Percentiles rank a stretch among this genome's conserved stretches.
These are phyloP conservation scores for Sergeia podlipaevii DNA, from an alignment of 208 protist genomes.

Conservation along the genomic window DNA sequence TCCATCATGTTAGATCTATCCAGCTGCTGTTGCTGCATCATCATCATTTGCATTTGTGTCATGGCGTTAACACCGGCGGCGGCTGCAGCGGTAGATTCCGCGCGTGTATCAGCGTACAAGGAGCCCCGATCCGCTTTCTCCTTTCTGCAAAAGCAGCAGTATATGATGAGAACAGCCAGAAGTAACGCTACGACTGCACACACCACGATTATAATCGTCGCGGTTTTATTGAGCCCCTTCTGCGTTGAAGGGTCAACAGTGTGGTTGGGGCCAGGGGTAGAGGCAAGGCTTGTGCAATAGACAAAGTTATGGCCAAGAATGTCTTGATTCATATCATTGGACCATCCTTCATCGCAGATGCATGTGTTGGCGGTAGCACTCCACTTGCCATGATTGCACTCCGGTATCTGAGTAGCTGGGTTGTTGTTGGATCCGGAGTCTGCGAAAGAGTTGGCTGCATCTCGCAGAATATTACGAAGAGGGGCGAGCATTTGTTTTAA, in stretches of 20 bases:
- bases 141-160: slow-evolving; percentile 5
- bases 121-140: background rate
- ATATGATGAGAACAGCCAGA: background rate
- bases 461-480: too few relatives aligned
- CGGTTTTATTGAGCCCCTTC: background rate
- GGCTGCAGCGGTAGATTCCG: slow-evolving; percentile 9
- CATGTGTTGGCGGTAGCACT: slow-evolving; percentile 11
- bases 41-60: background rate
- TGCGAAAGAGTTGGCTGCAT: too few relatives aligned
- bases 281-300: slow-evolving; percentile 22
- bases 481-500: too few relatives aligned
- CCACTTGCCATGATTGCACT: slow-evolving; percentile 39
- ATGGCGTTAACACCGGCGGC: background rate
- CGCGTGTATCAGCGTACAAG: too few relatives aligned
- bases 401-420: too few relatives aligned
- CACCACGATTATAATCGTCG: slow-evolving; percentile 8
- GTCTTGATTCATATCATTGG: slow-evolving; percentile 22
- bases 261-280: background rate
- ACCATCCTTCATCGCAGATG: slow-evolving; percentile 26
- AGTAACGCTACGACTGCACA: background rate
- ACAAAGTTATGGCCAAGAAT: slow-evolving; percentile 8
- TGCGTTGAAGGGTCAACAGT: background rate
- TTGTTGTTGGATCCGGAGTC: too few relatives aligned
- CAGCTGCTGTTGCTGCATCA: too few relatives aligned
- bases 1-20: too few relatives aligned